Base-by-base conservation (phyloP, 345 rosid genomes). In the Angophora floribunda region DNA sequence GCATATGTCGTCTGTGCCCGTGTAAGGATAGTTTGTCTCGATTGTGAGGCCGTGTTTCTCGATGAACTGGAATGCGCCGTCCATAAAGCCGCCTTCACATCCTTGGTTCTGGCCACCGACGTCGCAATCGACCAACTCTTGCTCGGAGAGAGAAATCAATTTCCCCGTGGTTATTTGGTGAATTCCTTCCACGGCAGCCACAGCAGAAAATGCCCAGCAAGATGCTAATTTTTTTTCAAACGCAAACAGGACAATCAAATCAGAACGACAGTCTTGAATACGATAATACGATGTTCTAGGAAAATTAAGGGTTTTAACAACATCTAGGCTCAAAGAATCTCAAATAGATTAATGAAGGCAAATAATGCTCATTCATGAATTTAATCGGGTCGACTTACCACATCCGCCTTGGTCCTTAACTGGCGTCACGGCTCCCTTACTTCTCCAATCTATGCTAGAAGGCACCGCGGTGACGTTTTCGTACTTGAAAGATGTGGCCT, bases 321-420 rank as follows among this genome's bases (percentile, higher is more conserved):
- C 10, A 30, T 65, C 7, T 1, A 30, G 21, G 9, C 10, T 65
- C 78, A 65, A 65, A 65, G 15, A 65, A 30, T 30, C 41, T 65
- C 41, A 41, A 30, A 65, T 7, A 7, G 19, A 65, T 65, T 65
- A 14, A 41, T 4, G 9, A 65, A 65, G 78, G 21, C 41, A 3
- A 61, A 65, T 65, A 65, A 65, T 65, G 19, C 78, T 30, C 78
- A 65, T 67, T 67, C 45, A 32, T 32, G 80, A 0, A 32, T 24
- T 32, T 8, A 2, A 0, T 14, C 16, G 24, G 13, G 16, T 70
- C 80, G 30, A 45, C 79, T 90, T 90, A 93, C 95, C 94, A 57
- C 95, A 94, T 80, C 90, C 91, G 85, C 94, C 94, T 90, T 95
- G 95, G 90, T 94, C 91, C 88, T 95, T 95, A n/a, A 94, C 87